Evolutionary conservation across 352 stramenopile species (phyloP), one percentile per base, ranked within the genome.

Genomic region (Phytophthora pistaciae): DNA sequence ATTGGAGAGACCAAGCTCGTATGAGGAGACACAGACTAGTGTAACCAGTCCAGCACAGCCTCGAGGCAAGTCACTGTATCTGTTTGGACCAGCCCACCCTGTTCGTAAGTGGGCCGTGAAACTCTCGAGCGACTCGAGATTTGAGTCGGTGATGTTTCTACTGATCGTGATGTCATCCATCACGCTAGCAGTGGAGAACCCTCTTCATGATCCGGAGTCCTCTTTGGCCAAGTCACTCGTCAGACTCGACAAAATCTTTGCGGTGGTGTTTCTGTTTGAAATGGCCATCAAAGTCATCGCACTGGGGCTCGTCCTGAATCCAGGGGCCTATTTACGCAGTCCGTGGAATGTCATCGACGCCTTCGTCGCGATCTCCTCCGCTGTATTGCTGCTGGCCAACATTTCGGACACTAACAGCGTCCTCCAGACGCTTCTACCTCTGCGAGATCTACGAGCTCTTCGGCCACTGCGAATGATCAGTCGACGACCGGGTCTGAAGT

Each of bases 271-370:
- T 56, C 66, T 77, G 3, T 6, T 90, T 0, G 94, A 98, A 74
- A 95, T 97, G 85, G 56, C 84, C 9, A 66, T 94, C 31, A 98
- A 98, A 74, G 82, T 97, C 50, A 58, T 97, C 13, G 84, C 94
- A 0, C 55, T 91, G 1, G 92, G 93, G 0, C 55, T 98, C 0
- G 25, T 91, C 1, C 14, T 79, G 6, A 70, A 91, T 67, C 77
- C 85, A 67, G 63, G 68, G 2, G 62, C 90, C n/a, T 98, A 98
- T 68, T 44, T 98, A n/a, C 67, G 83, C 6, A 87, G 81, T 29
- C 71, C 68, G 7, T 98, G 94, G 94, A 97, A 98, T 50, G 67
- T 97, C 1, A 64, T 98, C 3, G 93, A 98, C 63, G 82, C 86
- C 25, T 58, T 88, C 3, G 96, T 98, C 31, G 91, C 97, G 0